These are phyloP conservation scores for Melastoma malabathricum DNA, from an alignment of 345 rosid genomes.

Conservation along the genomic window DNA sequence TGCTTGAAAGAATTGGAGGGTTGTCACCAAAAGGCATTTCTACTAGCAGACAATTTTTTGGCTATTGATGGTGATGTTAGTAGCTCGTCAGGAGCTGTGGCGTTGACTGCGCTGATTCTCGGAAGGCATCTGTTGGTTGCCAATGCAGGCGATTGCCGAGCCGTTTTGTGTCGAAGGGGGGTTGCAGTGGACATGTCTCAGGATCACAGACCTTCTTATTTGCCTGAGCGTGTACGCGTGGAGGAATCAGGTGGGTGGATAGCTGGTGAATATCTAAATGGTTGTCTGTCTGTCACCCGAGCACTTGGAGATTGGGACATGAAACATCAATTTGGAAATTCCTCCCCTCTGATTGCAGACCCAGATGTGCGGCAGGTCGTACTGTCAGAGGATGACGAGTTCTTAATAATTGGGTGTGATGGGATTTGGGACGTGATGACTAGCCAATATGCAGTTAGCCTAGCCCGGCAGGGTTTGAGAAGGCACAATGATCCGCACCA, in stretches of 20 bases:
- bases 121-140: conserved; percentile 64
- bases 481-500: conserved; percentile 42
- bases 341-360: conserved; percentile 70
- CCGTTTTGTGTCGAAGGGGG: conserved; percentile 72
- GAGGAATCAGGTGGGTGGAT: conserved; percentile 43
- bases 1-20: conserved; percentile 36
- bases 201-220: conserved; percentile 57
- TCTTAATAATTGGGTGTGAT: conserved; percentile 74
- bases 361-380: conserved; percentile 47
- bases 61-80: conserved; percentile 30
- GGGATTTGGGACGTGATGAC: conserved; percentile 84
- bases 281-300: conserved; percentile 49
- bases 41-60: conserved; percentile 42
- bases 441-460: conserved; percentile 63
- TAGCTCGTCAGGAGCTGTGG: conserved; percentile 46
- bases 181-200: conserved; percentile 64
- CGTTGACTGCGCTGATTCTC: conserved; percentile 48
- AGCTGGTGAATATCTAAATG: conserved; percentile 45
- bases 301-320: conserved; percentile 89
- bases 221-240: conserved; percentile 55
- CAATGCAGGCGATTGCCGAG: conserved; percentile 82
- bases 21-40: conserved; percentile 41
- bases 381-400: conserved; percentile 74
- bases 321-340: conserved; percentile 47
- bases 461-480: conserved; percentile 48